These are phyloP conservation scores for Forsythia suspensa DNA, from an alignment of 257 asterid species.

Conservation along the genomic window DNA sequence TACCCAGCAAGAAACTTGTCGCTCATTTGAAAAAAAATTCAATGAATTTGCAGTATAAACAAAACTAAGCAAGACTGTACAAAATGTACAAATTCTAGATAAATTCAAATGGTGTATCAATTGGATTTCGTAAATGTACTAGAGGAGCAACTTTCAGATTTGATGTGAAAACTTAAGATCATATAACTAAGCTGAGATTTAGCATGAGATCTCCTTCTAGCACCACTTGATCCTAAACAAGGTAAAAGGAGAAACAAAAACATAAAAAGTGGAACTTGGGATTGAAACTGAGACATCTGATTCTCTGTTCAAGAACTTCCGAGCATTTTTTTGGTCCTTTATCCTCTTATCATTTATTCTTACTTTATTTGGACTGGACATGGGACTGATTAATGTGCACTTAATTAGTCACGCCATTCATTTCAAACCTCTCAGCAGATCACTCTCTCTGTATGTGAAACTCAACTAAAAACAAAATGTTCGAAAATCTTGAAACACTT, in stretches of 20 bases:
- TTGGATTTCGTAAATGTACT: neutral
- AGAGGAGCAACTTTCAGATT: neutral
- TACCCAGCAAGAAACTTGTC: neutral
- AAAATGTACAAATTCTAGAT: neutral
- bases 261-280: neutral
- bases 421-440: neutral
- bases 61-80: neutral
- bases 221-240: neutral
- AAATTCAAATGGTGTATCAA: neutral
- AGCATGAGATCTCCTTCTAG: neutral
- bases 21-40: neutral
- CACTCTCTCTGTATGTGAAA: neutral
- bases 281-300: neutral
- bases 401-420: neutral
- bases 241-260: neutral
- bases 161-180: neutral
- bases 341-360: neutral
- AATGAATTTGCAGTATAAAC: neutral
- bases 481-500: neutral
- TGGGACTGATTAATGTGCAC: neutral
- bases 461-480: neutral
- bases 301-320: neutral
- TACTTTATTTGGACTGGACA: neutral
- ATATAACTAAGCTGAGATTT: neutral
- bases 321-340: too few relatives aligned